Evolutionary conservation across 2,329 filamentous ascomycete species (phyloP).

Genomic region (Penicillium sp.): DNA sequence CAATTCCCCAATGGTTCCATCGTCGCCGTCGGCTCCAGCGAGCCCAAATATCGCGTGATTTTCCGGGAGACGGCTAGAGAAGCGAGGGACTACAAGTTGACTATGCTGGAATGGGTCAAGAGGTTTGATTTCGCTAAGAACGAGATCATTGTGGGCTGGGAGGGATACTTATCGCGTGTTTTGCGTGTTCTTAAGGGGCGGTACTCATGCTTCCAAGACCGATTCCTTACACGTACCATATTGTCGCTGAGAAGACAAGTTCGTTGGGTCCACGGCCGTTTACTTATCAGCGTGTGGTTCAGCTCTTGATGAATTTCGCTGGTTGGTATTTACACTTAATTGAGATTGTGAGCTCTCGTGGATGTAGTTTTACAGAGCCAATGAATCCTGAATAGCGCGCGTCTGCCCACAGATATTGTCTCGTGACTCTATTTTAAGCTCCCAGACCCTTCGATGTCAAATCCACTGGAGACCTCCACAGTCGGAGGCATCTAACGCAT

Average conservation of each 20-base stretch:
- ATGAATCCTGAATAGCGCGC: no score
- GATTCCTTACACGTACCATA: constrained; percentile 10
- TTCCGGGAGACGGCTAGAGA: constrained; percentile 7
- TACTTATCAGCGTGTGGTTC: not conserved
- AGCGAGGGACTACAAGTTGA: constrained; percentile 12
- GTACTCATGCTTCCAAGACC: constrained; percentile 6
- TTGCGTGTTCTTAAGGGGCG: constrained; percentile 7
- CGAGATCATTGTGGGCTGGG: constrained; percentile 10
- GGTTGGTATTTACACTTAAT: not conserved
- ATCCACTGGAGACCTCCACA: no score
- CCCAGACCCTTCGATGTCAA: no score
- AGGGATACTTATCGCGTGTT: constrained; percentile 7
- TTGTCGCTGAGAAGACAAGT: constrained; percentile 8
- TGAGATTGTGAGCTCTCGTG: no score
- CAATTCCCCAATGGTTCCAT: constrained; percentile 2
- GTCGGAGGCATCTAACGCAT: no score
- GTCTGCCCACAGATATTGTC: no score
- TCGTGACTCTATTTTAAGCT: no score
- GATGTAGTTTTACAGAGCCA: no score
- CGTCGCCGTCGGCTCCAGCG: not conserved
- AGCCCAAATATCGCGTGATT: constrained; percentile 5
- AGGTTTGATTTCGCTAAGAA: constrained; percentile 7
- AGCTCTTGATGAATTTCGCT: constrained; percentile 7
- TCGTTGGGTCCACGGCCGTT: constrained; percentile 9
- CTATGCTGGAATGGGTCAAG: constrained; percentile 16